Percentiles rank a stretch among this genome's conserved stretches.
Conservation (phyloP, 2,329 filamentous ascomycete genomes). For the Scleromitrula shiraiana region DNA sequence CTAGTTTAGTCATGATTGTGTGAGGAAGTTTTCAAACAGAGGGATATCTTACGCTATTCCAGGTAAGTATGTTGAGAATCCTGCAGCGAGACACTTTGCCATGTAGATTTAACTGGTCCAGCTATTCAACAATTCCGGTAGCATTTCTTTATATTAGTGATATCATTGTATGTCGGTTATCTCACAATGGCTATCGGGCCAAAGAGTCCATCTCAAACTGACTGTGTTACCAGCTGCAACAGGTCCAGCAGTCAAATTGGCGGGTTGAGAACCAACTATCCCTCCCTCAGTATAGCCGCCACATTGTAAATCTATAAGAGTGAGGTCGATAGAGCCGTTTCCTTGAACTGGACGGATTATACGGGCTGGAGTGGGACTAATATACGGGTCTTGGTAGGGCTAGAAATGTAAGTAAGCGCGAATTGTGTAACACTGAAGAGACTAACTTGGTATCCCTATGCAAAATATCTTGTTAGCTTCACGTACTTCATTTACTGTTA, state of each 20-base stretch:
- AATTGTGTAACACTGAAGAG: constrained; percentile 5
- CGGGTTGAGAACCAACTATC: constrained; percentile 41
- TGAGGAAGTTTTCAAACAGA: too few relatives aligned
- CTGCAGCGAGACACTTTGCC: constrained; percentile 43
- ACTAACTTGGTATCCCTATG: constrained; percentile 29
- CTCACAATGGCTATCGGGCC: constrained; percentile 32
- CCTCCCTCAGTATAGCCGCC: constrained; percentile 44
- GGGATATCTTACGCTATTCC: constrained; percentile 34
- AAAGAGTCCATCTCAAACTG: constrained; percentile 46
- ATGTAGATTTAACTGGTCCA: constrained; percentile 50
- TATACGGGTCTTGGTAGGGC: constrained; percentile 38
- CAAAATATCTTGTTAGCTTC: neutral
- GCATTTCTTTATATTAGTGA: neutral
- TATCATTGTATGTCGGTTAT: too few relatives aligned
- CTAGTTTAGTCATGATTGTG: neutral
- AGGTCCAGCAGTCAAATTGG: constrained; percentile 45
- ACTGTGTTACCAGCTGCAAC: constrained; percentile 46
- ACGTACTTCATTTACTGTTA: too few relatives aligned
- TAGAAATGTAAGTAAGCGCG: constrained; percentile 17
- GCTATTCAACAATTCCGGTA: constrained; percentile 17
- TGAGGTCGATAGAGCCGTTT: constrained; percentile 50
- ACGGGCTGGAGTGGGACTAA: constrained; percentile 34
- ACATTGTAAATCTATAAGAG: constrained; percentile 47
- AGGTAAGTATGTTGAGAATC: constrained; percentile 43
- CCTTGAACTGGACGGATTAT: constrained; percentile 50